These are phyloP conservation scores for Circinella umbellata DNA, from an alignment of 371 early-diverging fungal genomes.

Conservation along the genomic window DNA sequence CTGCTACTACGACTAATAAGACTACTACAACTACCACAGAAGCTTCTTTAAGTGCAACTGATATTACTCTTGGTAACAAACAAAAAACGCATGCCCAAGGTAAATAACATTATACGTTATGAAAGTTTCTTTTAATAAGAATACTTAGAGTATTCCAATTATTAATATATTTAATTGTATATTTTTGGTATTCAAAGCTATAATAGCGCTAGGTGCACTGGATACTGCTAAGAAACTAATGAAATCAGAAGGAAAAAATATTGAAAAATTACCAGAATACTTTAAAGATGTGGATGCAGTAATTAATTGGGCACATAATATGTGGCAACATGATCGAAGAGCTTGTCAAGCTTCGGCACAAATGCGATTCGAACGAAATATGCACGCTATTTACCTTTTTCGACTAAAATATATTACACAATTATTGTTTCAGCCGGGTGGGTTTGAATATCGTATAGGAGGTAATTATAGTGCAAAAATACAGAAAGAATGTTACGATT, in stretches of 20 bases:
- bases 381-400: background rate
- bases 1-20: too few species aligned
- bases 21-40: too few species aligned
- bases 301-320: background rate
- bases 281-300: background rate
- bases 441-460: background rate
- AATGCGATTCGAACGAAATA: constrained; percentile 6
- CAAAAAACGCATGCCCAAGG: background rate
- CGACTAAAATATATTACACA: constrained; percentile 8
- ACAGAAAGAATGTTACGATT: background rate
- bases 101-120: background rate
- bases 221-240: background rate
- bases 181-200: background rate
- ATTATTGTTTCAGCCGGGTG: background rate
- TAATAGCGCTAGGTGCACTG: background rate
- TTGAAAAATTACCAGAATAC: constrained; percentile 7
- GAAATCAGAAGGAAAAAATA: background rate
- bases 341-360: constrained; percentile 2
- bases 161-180: background rate
- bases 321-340: background rate
- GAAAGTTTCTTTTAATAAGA: too few species aligned
- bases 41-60: too few species aligned
- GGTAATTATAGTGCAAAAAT: background rate
- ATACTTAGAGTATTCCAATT: too few species aligned
- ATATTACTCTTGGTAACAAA: background rate